These are phyloP conservation scores for Seiridium unicorne DNA, from an alignment of 2,329 filamentous ascomycete genomes.

Conservation along the genomic window DNA sequence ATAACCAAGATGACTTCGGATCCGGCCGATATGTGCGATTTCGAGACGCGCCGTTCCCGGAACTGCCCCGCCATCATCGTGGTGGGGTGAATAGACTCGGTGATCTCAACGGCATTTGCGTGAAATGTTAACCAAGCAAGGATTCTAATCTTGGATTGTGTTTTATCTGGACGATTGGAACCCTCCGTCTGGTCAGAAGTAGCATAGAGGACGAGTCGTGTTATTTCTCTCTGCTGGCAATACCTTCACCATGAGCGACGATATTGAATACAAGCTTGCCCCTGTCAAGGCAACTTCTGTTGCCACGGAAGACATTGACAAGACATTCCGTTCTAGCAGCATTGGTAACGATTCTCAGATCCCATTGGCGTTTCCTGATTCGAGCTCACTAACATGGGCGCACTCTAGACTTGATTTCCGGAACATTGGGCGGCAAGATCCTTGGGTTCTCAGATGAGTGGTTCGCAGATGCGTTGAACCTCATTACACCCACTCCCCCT, in stretches of 20 bases:
- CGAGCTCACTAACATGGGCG: not conserved
- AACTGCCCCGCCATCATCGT: conserved; percentile 1
- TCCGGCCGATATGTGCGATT: conserved; percentile 3
- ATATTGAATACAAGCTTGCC: conserved; percentile 56
- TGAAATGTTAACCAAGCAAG: not conserved
- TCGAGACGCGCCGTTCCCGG: conserved; percentile 1
- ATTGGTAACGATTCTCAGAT: conserved; percentile 45
- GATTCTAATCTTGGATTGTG: not conserved
- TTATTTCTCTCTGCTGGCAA: not conserved
- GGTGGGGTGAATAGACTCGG: not conserved
- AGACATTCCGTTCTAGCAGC: conserved; percentile 58
- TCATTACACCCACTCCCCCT: conserved; percentile 62
- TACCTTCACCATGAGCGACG: conserved; percentile 28
- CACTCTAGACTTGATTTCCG: conserved; percentile 56
- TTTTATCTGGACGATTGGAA: not conserved
- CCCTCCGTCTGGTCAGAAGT: not conserved
- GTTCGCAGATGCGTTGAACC: conserved; percentile 65
- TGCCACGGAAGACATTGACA: conserved; percentile 55
- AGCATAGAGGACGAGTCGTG: not conserved
- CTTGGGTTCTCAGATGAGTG: conserved; percentile 67
- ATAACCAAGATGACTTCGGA: not conserved
- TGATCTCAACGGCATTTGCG: not conserved
- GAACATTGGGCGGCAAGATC: conserved; percentile 60
- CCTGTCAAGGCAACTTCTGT: conserved; percentile 48
- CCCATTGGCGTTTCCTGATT: not conserved